Evolutionary conservation across 2,329 filamentous ascomycete species (phyloP).

Genomic region (Trichoderma cornu-damae): DNA sequence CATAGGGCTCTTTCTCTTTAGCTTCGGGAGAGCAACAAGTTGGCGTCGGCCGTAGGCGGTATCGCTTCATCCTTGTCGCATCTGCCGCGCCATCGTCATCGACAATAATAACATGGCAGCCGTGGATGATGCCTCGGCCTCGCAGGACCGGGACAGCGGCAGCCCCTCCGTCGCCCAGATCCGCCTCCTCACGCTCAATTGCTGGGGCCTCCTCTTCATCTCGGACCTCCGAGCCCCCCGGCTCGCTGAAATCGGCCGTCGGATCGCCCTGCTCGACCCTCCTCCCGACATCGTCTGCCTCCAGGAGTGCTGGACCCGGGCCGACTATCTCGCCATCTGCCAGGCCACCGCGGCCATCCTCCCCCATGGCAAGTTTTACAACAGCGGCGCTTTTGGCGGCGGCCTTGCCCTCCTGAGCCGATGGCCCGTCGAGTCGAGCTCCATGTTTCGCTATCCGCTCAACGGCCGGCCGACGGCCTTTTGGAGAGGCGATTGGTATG

Average conservation of each 20-base stretch:
- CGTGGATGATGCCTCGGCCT: conserved; percentile 23
- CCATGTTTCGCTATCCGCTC: conserved; percentile 81
- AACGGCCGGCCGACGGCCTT: conserved; percentile 93
- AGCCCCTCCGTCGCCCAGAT: conserved; percentile 45
- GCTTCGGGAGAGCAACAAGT: too few relatives aligned
- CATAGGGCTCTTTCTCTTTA: too few relatives aligned
- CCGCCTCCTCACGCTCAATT: conserved; percentile 84
- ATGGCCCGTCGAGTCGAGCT: conserved; percentile 89
- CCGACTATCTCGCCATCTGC: conserved; percentile 76
- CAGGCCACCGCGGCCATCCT: conserved; percentile 66
- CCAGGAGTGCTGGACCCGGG: conserved; percentile 89
- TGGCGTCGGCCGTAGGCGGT: too few relatives aligned
- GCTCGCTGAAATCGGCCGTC: conserved; percentile 75
- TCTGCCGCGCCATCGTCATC: background rate
- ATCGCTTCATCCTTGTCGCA: too few relatives aligned
- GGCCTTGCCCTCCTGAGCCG: conserved; percentile 83
- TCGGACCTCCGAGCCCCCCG: conserved; percentile 72
- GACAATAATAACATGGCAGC: background rate
- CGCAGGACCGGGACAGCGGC: conserved; percentile 18
- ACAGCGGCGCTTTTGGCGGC: conserved; percentile 80
- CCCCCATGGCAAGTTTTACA: conserved; percentile 90
- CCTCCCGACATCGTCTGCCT: conserved; percentile 82
- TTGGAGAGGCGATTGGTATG: conserved; percentile 92
- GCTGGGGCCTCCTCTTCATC: conserved; percentile 91
- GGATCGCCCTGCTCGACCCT: conserved; percentile 63